Base-by-base conservation (phyloP, 2,329 filamentous ascomycete genomes). In the Aschersonia sp. region DNA sequence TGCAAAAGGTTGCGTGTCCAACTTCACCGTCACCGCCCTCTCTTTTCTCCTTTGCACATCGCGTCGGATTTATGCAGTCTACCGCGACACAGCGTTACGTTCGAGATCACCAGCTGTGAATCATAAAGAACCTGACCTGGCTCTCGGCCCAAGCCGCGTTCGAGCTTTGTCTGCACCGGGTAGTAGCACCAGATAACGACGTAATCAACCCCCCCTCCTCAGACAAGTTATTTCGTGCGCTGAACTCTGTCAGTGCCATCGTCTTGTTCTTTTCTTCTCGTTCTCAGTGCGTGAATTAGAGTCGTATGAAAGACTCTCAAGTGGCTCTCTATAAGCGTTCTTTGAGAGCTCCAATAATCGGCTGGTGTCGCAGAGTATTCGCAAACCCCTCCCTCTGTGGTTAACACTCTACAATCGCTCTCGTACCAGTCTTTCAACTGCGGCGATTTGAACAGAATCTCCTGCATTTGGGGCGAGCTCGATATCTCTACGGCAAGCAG, bases 31-130 rank as follows among this genome's bases (percentile, higher is more conserved):
- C 20, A 20, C 20, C 20, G 20, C 20, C 40, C 42, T 43, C 31
- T 31, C 42, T 10, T 44, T 40, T 40, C 41, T 10, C 32, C n/a
- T 29, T 28, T 20, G 28, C 20, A 20, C 45, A 45, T 38, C 12
- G 40, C 40, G 28, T 45, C 35, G 43, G 43, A 12, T 31, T 29
- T 44, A 46, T 50, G 49, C 44, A 50, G 44, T 35, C 46, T 50
- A 28, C 49, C 49, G 49, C 49, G 44, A 46, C 47, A 51, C 45
- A 46, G 30, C 47, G 43, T 46, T 48, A 41, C 35, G 30, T 51
- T n/a, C 42, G 31, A 44, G 38, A 20, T 12, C 43, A 41, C 44
- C 44, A 38, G 38, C 40, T 10, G 30, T 51, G 12, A 32, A 31
- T 29, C 2, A 40, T 48, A 43, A 30, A 29, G 48, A 40, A 35